phyloP scores from a whole-genome alignment of 2,329 filamentous ascomycete species.

The Didymella exigua region DNA sequence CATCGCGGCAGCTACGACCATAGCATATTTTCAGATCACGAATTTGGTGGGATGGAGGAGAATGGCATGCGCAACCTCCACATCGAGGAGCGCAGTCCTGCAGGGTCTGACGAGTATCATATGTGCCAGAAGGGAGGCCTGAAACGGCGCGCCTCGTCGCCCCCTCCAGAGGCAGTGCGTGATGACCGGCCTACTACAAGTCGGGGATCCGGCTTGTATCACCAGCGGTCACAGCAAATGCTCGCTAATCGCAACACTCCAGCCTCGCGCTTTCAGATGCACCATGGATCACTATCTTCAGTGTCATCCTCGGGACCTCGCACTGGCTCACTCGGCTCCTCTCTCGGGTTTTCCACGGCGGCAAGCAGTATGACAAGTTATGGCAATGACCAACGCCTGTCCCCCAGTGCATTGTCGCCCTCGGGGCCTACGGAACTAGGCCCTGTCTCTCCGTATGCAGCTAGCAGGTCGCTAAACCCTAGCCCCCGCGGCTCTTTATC shows the following conservation, averaged over 20 bases:
- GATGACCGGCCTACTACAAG: constrained; percentile 54
- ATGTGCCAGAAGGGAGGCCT: constrained; percentile 58
- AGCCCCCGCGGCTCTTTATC: constrained; percentile 50
- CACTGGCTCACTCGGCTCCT: constrained; percentile 68
- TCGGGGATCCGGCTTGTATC: constrained; percentile 57
- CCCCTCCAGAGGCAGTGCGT: constrained; percentile 61
- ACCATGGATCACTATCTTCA: constrained; percentile 69
- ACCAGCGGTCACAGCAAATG: constrained; percentile 61
- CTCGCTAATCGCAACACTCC: constrained; percentile 61
- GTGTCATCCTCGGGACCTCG: constrained; percentile 64
- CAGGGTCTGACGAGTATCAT: constrained; percentile 52
- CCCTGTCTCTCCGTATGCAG: constrained; percentile 61
- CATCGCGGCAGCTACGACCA: constrained; percentile 69
- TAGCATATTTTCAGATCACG: constrained; percentile 57
- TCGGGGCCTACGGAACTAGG: constrained; percentile 60
- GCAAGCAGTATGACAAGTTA: constrained; percentile 70
- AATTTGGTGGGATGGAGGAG: constrained; percentile 59
- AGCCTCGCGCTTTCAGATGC: constrained; percentile 60
- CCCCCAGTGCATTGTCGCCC: constrained; percentile 65
- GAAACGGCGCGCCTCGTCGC: constrained; percentile 69
- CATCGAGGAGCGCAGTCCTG: constrained; percentile 59
- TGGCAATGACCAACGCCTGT: constrained; percentile 65
- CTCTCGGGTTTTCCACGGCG: constrained; percentile 61
- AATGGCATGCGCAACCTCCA: constrained; percentile 58
- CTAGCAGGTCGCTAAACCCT: constrained; percentile 53